A percentile compares a stretch with the other conserved stretches of the same genome.
Evolutionary conservation across 208 protist species (phyloP).

Genomic region (Trypanosoma scelopori): DNA sequence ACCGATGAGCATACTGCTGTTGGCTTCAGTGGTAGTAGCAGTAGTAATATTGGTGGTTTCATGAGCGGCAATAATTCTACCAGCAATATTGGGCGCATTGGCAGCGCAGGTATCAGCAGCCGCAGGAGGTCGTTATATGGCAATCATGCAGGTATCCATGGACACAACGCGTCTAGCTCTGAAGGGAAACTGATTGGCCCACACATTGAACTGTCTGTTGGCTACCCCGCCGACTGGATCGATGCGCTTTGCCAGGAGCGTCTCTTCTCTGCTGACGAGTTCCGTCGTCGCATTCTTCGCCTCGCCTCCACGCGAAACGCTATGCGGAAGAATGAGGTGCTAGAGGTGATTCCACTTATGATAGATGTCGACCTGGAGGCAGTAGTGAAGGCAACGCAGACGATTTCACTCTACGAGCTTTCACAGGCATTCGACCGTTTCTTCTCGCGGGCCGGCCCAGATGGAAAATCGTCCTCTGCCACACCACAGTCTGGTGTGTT

Average conservation of each 20-base stretch:
- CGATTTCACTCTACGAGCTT: conserved; percentile 77
- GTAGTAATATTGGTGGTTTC: neutral
- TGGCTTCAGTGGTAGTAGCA: neutral
- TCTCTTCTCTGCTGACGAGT: conserved; percentile 60
- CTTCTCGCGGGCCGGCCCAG: conserved; percentile 11
- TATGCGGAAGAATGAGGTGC: conserved; percentile 60
- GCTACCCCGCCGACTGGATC: conserved; percentile 88
- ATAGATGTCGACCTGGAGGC: conserved; percentile 79
- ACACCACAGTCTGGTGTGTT: conserved; percentile 39
- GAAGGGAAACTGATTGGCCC: conserved; percentile 26
- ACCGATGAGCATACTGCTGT: neutral
- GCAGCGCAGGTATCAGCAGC: conserved; percentile 5
- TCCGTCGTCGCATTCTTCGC: conserved; percentile 64
- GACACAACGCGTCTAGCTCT: neutral
- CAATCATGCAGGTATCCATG: conserved; percentile 1
- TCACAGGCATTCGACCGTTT: conserved; percentile 64
- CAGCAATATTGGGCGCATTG: neutral
- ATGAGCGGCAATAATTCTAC: neutral
- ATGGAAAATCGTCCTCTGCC: neutral
- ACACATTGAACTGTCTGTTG: conserved; percentile 75
- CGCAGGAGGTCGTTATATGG: neutral
- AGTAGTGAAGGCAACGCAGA: conserved; percentile 54
- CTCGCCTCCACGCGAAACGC: conserved; percentile 61
- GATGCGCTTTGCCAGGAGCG: conserved; percentile 51
- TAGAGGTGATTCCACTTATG: conserved; percentile 81